Evolutionary conservation across 305 asterid species (phyloP).

Genomic region (Rubia occidens): DNA sequence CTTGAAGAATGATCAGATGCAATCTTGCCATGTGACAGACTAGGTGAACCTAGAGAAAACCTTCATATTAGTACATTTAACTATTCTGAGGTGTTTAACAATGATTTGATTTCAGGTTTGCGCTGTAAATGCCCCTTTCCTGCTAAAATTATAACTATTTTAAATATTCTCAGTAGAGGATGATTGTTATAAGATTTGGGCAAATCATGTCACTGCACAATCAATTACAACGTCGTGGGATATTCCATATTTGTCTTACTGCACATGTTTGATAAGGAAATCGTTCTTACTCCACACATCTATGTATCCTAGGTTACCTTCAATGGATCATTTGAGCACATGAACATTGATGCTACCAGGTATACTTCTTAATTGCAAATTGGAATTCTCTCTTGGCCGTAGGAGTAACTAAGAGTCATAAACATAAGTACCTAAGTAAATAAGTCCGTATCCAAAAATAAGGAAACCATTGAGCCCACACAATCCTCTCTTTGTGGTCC

Average conservation of each 20-base stretch:
- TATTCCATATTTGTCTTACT: too few relatives aligned
- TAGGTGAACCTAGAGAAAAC: not conserved
- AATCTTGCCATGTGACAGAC: not conserved
- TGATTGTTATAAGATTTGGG: not conserved
- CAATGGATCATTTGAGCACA: slow-evolving; percentile 95
- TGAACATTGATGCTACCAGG: slow-evolving; percentile 96
- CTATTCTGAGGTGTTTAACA: not conserved
- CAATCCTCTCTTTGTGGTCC: slow-evolving; percentile 70
- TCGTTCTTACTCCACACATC: too few relatives aligned
- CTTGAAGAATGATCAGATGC: not conserved
- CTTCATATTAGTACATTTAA: not conserved
- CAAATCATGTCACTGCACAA: not conserved
- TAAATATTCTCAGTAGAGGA: not conserved
- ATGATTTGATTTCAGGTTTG: not conserved
- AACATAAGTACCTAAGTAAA: not conserved
- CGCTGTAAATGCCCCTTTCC: not conserved
- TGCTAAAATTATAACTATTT: not conserved
- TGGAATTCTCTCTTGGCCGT: not conserved
- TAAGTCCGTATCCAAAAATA: too few relatives aligned
- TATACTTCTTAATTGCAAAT: slow-evolving; percentile 28
- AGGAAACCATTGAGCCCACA: slow-evolving; percentile 85
- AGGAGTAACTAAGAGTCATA: not conserved
- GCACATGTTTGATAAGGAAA: slow-evolving; percentile 7
- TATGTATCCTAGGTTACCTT: slow-evolving; percentile 60
- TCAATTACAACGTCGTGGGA: too few relatives aligned